phyloP scores from a whole-genome alignment of 176 grass and related monocot genomes.

The Cenchrus fungigraminus region DNA sequence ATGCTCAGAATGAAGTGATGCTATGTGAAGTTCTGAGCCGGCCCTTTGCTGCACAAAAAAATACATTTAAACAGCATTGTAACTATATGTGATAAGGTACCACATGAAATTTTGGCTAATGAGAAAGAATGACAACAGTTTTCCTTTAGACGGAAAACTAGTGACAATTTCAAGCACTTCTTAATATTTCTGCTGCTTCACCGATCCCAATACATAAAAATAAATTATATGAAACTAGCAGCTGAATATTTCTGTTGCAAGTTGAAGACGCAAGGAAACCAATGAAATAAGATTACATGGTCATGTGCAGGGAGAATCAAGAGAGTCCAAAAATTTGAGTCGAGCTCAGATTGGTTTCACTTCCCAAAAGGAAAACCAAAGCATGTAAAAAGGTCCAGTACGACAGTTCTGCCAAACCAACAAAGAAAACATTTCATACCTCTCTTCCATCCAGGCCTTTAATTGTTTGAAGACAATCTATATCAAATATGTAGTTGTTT shows the following conservation, averaged over 20 bases:
- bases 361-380: not conserved
- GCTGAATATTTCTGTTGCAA: not conserved
- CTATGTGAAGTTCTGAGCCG: slow-evolving; percentile 53
- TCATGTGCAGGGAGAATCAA: not conserved
- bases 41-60: slow-evolving; percentile 55
- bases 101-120: not conserved
- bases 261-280: not conserved
- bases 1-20: slow-evolving; percentile 41
- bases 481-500: slow-evolving; percentile 94
- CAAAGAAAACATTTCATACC: slow-evolving; percentile 45
- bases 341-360: not conserved
- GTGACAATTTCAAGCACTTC: not conserved
- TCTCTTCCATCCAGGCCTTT: slow-evolving; percentile 87
- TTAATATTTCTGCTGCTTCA: not conserved
- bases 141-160: slow-evolving; percentile 3
- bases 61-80: not conserved
- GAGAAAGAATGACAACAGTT: not conserved
- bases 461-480: slow-evolving; percentile 89
- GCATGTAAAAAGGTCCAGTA: not conserved
- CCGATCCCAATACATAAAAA: not conserved
- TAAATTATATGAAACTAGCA: not conserved
- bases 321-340: not conserved
- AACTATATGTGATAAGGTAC: not conserved
- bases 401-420: not conserved
- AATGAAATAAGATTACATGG: not conserved